Percentiles rank a stretch among this genome's conserved stretches.
Conservation (phyloP, 495 filamentous ascomycete species). For the Venustampulla echinocandica region DNA sequence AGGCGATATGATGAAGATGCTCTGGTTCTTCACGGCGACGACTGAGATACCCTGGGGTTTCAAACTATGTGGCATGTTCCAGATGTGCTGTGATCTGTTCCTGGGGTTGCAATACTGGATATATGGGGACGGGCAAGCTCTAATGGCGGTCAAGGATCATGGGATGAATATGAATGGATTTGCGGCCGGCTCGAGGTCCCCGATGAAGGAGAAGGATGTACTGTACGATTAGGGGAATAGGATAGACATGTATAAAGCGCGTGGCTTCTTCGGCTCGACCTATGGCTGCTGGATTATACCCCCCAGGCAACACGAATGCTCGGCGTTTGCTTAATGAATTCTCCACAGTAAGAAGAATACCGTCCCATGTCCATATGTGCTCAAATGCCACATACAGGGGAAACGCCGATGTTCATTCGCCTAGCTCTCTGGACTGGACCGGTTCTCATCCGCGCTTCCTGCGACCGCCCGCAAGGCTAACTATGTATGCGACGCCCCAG, state of each 20-base stretch:
- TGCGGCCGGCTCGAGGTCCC: slow-evolving; percentile 11
- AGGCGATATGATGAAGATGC: slow-evolving; percentile 93
- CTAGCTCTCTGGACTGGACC: too few species aligned
- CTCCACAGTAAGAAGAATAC: neutral
- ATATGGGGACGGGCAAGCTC: slow-evolving; percentile 52
- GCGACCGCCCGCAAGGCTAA: too few species aligned
- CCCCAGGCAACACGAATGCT: neutral
- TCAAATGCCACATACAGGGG: neutral
- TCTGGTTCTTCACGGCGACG: slow-evolving; percentile 74
- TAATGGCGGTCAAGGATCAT: slow-evolving; percentile 13
- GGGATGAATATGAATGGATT: slow-evolving; percentile 8
- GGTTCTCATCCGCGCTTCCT: too few species aligned
- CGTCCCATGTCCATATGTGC: neutral
- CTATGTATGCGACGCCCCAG: too few species aligned
- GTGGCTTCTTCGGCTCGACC: too few species aligned
- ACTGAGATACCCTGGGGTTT: slow-evolving; percentile 77
- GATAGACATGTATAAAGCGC: neutral
- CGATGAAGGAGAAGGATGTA: slow-evolving; percentile 19
- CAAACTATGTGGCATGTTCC: slow-evolving; percentile 86
- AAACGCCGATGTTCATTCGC: neutral
- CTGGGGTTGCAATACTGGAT: slow-evolving; percentile 80
- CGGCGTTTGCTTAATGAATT: neutral
- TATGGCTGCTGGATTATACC: neutral
- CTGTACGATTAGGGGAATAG: slow-evolving; percentile 16
- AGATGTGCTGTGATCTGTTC: slow-evolving; percentile 75